Evolutionary conservation across 495 filamentous ascomycete species (phyloP), one percentile per base, ranked within the genome.

Genomic region (Haplographium delicatum): DNA sequence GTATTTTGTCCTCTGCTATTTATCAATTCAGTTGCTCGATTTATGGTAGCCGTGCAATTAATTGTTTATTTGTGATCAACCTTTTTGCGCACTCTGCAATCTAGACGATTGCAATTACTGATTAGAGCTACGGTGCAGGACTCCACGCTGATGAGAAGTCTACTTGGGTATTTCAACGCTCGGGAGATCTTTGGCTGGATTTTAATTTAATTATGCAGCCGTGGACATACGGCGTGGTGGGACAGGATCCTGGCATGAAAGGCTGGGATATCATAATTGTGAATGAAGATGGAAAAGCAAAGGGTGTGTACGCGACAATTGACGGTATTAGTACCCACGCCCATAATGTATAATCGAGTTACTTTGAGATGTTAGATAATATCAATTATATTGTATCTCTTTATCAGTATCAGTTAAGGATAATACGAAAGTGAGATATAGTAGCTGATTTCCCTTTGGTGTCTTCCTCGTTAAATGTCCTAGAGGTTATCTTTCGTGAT

Each of bases 241-340:
- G 40, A 13, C 16, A 44, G 40, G 20, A 44, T 13, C 40, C 40
- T 8, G 40, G 15, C 20, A 44, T 44, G 40, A 25, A 44, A 22
- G 40, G 40, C 22, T 44, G 40, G 40, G 40, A 44, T 25, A 16
- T 44, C 23, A 44, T 44, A 44, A 19, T 44, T 44, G 23, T 44
- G 4, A 25, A 44, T 25, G 11, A 44, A 5, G 40, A 44, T 22
- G 40, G 40, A 16, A 44, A 19, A 44, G 40, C 25, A 44, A 44
- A 44, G 40, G 40, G 25, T 5, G 20, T 44, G 22, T 44, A 22
- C 20, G 40, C 40, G 16, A 44, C 25, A 22, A 44, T 44, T 44
- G 40, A 44, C 20, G 40, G 40, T 44, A 22, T 44, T 44, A 22
- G 11, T 26, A 44, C 40, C 9, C 40, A 44, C 40, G 10, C 40